Conservation (phyloP, 2,329 filamentous ascomycete genomes). For the Ascochyta fabae region DNA sequence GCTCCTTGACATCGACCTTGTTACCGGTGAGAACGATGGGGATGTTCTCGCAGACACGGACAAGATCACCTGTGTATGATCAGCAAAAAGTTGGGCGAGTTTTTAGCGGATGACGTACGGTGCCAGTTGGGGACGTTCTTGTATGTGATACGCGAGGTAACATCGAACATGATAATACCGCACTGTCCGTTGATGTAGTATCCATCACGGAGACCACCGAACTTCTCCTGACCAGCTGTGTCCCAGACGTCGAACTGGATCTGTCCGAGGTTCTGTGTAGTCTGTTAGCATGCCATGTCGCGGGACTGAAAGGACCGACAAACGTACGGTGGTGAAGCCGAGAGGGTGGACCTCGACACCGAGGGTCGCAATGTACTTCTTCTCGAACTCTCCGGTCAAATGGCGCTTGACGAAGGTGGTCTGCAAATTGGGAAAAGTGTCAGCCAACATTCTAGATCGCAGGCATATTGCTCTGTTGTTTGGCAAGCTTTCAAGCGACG, state of each 20-base stretch:
- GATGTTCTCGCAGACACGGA: slow-evolving; percentile 99
- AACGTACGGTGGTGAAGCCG: slow-evolving; percentile 91
- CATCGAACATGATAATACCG: slow-evolving; percentile 99
- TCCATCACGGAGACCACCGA: slow-evolving; percentile 97
- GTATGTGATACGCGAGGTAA: slow-evolving; percentile 99
- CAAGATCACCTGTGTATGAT: slow-evolving; percentile 77
- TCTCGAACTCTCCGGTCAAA: slow-evolving; percentile 99
- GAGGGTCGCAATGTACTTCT: slow-evolving; percentile 99
- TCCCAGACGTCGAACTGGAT: slow-evolving; percentile 99
- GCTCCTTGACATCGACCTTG: slow-evolving; percentile 99
- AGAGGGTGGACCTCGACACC: slow-evolving; percentile 99
- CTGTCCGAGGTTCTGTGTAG: slow-evolving; percentile 78
- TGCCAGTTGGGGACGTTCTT: slow-evolving; percentile 99
- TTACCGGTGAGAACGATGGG: slow-evolving; percentile 98
- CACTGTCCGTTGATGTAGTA: slow-evolving; percentile 99
- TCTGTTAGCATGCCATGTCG: slow-evolving; percentile 31
- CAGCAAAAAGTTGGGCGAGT: slow-evolving; percentile 19
- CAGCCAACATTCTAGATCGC: slow-evolving; percentile 23
- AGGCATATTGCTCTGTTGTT: slow-evolving; percentile 3
- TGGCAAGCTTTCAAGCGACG: slow-evolving; percentile 6
- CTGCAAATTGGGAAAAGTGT: slow-evolving; percentile 57
- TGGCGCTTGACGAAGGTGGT: slow-evolving; percentile 99
- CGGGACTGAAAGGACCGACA: slow-evolving; percentile 11
- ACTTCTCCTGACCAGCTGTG: slow-evolving; percentile 99
- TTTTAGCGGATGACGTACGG: slow-evolving; percentile 68